Conservation (phyloP, 2,329 filamentous ascomycete species). For the Cladosporium sp. region DNA sequence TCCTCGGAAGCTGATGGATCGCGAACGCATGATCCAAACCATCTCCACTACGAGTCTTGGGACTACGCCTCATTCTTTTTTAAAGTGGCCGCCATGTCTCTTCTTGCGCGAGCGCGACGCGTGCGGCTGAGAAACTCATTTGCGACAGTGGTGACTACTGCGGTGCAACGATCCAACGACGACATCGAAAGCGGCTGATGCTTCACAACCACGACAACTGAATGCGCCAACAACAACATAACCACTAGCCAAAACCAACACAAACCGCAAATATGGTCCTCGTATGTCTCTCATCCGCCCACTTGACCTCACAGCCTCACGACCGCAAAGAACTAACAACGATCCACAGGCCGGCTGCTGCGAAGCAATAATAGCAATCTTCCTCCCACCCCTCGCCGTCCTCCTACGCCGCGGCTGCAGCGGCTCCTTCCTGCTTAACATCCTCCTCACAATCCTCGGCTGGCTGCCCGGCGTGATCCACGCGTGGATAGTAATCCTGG, state of each 20-base stretch:
- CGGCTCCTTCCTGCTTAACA: conserved; percentile 82
- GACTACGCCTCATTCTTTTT: not conserved
- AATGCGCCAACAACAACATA: not conserved
- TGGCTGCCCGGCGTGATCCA: conserved; percentile 65
- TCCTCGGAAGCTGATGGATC: not conserved
- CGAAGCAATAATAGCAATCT: conserved; percentile 64
- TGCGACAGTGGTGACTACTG: not conserved
- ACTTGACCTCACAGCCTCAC: not conserved
- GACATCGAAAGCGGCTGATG: not conserved
- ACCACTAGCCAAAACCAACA: not conserved
- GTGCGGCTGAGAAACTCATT: not conserved
- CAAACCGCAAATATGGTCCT: conserved; percentile 46
- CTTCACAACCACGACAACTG: not conserved
- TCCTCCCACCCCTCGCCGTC: conserved; percentile 83
- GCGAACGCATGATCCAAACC: not conserved
- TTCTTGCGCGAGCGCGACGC: not conserved
- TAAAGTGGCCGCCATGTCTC: not conserved
- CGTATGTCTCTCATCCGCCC: conserved; percentile 33
- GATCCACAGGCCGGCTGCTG: conserved; percentile 11
- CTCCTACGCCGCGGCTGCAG: conserved; percentile 86
- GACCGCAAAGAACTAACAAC: not conserved
- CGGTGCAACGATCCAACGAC: not conserved
- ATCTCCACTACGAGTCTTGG: not conserved
- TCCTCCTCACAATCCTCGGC: conserved; percentile 73
- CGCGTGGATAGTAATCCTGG: conserved; percentile 60